Base-by-base conservation (phyloP, 768 basidiomycete genomes). In the Suillus fuscotomentosus region DNA sequence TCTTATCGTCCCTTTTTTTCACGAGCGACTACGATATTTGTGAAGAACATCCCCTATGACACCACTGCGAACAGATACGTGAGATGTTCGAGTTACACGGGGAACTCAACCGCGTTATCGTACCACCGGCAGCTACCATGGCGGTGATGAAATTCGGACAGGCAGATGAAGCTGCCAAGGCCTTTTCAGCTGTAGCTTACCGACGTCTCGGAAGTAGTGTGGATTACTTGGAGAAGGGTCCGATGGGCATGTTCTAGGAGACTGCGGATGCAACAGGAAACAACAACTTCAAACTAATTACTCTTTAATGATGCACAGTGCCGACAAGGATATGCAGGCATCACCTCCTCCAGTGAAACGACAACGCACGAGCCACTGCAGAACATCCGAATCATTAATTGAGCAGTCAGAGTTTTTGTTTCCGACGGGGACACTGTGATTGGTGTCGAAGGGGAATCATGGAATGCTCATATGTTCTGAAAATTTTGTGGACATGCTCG, bases 121-220 rank as follows among this genome's bases (percentile, higher is more conserved):
- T 98, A 0, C 95, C 97, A 1, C 95, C 97, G 0, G 90, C 94
- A 10, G 96, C 96, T 2, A 96, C 95, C 5, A 88, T 98, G 77
- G 95, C 94, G 0, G 88, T 97, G 0, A 92, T 98, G 36, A 94
- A 97, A 68, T 95, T 90, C 70, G 84, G 81, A n/a, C 83, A 87
- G 27, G 74, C 86, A 1, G 84, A 84, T 39, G 91, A 93, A 42
- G 93, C 95, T 5, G 73, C 79, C 5, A 85, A 84, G 60, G 95
- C 89, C 0, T 95, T 96, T 79, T 85, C 84, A 41, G 90, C 86
- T 1, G 85, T 99, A 11, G 89, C 92, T 2, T 99, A 99, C 76
- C 80, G 91, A 66, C 86, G 96, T 13, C 77, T 99, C 5, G 95
- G 94, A 3, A 97, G 92, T 73, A 90, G 91, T 1, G 83, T 99